These are phyloP conservation scores for Zygosaccharomyces bailii DNA, from an alignment of 805 yeast genomes.

Conservation along the genomic window DNA sequence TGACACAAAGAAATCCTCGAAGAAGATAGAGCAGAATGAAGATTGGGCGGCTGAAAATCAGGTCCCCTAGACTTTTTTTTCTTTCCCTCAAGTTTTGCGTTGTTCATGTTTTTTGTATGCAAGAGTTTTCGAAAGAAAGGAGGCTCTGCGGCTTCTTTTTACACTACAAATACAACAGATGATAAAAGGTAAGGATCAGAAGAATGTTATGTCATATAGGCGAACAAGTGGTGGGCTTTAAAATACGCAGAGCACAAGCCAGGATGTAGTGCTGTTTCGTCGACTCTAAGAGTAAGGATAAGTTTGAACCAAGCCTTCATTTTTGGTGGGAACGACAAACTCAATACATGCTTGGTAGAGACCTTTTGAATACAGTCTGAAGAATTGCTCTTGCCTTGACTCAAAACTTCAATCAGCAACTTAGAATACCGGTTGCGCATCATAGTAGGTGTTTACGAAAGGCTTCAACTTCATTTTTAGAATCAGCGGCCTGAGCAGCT, in stretches of 20 bases:
- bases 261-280: no score
- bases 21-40: no score
- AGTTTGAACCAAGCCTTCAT: no score
- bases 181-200: background rate
- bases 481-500: no score
- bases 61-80: background rate
- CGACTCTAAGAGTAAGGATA: no score
- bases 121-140: conserved; percentile 6
- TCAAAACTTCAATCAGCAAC: no score
- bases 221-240: background rate
- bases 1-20: background rate
- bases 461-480: no score
- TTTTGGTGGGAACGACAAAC: background rate
- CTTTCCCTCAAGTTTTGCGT: background rate
- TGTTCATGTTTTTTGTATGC: conserved; percentile 2
- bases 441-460: no score
- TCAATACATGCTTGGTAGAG: no score
- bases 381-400: no score
- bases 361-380: no score
- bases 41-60: background rate
- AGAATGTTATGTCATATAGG: background rate
- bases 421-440: no score
- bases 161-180: background rate
- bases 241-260: background rate
- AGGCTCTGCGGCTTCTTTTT: conserved; percentile 5